phyloP scores from a whole-genome alignment of 163 green algal species.

The Picocystis sp. region DNA sequence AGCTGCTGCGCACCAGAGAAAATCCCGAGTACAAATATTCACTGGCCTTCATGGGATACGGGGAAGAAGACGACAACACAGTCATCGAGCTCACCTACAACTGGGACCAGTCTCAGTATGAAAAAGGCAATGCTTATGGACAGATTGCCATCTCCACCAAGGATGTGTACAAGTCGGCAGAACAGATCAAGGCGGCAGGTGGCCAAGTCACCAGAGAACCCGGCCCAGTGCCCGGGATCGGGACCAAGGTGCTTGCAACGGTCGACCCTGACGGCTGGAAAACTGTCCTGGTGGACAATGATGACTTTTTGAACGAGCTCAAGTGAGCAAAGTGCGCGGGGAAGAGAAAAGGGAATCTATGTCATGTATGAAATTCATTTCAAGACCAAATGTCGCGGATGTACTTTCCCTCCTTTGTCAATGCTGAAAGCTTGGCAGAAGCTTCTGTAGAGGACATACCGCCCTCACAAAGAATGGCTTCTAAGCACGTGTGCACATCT shows the following conservation, averaged over 20 bases:
- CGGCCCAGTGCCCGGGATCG: slow-evolving; percentile 52
- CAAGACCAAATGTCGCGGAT: slow-evolving; percentile 88
- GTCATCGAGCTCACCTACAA: slow-evolving; percentile 89
- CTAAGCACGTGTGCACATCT: slow-evolving; percentile 73
- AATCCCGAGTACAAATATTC: slow-evolving; percentile 61
- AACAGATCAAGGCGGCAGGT: slow-evolving; percentile 45
- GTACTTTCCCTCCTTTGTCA: slow-evolving; percentile 62
- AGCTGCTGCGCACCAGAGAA: slow-evolving; percentile 45
- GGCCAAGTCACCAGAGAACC: slow-evolving; percentile 54
- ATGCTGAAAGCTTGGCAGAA: slow-evolving; percentile 12
- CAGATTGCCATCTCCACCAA: slow-evolving; percentile 22
- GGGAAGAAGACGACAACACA: slow-evolving; percentile 47
- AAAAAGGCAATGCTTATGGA: slow-evolving; percentile 55
- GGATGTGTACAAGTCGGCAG: slow-evolving; percentile 80
- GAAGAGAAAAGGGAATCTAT: slow-evolving; percentile 20
- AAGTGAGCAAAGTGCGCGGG: slow-evolving; percentile 6
- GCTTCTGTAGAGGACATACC: neutral
- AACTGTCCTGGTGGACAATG: slow-evolving; percentile 45
- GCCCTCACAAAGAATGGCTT: slow-evolving; percentile 32
- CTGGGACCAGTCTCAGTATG: slow-evolving; percentile 43
- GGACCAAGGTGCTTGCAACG: slow-evolving; percentile 63
- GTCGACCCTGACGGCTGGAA: slow-evolving; percentile 69
- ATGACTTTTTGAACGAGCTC: slow-evolving; percentile 30
- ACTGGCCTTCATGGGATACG: slow-evolving; percentile 76
- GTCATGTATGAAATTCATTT: slow-evolving; percentile 28